Evolutionary conservation across 805 yeast genomes (phyloP).

Genomic region (Kuraishia piskuri): DNA sequence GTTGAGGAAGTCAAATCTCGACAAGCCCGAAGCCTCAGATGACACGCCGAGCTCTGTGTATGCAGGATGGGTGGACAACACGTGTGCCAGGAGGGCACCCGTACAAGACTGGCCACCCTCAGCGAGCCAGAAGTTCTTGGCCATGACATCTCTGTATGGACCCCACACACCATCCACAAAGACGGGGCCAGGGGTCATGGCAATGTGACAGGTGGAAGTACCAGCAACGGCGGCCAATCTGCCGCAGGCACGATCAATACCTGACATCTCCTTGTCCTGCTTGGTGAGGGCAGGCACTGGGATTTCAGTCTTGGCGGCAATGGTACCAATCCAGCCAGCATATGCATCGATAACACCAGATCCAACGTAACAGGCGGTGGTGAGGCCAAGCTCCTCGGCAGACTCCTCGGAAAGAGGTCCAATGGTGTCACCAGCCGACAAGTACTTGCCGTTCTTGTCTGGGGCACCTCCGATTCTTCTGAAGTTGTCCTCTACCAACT

Average conservation of each 20-base stretch:
- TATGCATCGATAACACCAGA: slow-evolving; percentile 97
- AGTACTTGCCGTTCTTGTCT: slow-evolving; percentile 59
- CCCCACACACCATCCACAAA: slow-evolving; percentile 99
- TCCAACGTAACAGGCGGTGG: slow-evolving; percentile 76
- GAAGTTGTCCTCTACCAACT: slow-evolving; percentile 70
- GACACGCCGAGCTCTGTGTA: slow-evolving; percentile 57
- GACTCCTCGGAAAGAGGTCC: slow-evolving; percentile 61
- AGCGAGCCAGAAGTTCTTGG: slow-evolving; percentile 89
- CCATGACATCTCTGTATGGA: slow-evolving; percentile 88
- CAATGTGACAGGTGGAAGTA: slow-evolving; percentile 94
- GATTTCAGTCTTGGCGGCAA: slow-evolving; percentile 75
- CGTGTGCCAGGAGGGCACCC: slow-evolving; percentile 88
- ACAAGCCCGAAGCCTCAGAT: slow-evolving; percentile 60
- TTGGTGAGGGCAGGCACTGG: slow-evolving; percentile 42
- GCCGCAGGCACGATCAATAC: slow-evolving; percentile 61
- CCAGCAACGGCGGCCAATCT: slow-evolving; percentile 98
- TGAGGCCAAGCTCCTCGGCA: slow-evolving; percentile 78
- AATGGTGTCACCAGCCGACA: slow-evolving; percentile 85
- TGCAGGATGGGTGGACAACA: slow-evolving; percentile 84
- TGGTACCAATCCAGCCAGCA: slow-evolving; percentile 98
- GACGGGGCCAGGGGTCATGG: slow-evolving; percentile 73
- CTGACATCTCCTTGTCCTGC: slow-evolving; percentile 34
- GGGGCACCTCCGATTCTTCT: slow-evolving; percentile 78
- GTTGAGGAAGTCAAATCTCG: slow-evolving; percentile 80
- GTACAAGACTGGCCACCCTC: slow-evolving; percentile 99